These are phyloP conservation scores for Bruguiera parviflora DNA, from an alignment of 345 rosid genomes.

Conservation along the genomic window DNA sequence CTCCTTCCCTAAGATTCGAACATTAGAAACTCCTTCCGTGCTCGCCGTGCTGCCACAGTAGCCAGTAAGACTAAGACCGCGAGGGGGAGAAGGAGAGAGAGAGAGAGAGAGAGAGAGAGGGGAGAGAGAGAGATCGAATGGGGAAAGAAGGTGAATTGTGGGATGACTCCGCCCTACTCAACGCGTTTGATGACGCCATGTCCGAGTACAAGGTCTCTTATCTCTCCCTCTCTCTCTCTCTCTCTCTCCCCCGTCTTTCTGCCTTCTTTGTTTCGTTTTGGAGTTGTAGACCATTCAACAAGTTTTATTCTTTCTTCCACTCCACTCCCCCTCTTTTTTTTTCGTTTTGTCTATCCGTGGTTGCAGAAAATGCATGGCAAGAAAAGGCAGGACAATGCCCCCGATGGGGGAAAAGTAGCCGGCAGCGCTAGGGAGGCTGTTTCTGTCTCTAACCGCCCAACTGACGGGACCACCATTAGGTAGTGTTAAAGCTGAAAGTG, in stretches of 20 bases:
- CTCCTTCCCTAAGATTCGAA: too few species aligned
- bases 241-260: not conserved
- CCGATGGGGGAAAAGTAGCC: slow-evolving; percentile 7
- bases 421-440: slow-evolving; percentile 2
- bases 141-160: slow-evolving; percentile 50
- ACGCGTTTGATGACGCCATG: slow-evolving; percentile 63
- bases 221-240: not conserved
- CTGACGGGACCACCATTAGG: slow-evolving; percentile 20
- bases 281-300: not conserved
- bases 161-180: slow-evolving; percentile 60
- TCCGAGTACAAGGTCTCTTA: slow-evolving; percentile 47
- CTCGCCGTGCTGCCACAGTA: too few species aligned
- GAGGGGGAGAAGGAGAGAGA: not conserved
- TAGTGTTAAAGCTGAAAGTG: not conserved
- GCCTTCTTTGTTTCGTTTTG: not conserved
- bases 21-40: too few species aligned
- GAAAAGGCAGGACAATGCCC: slow-evolving; percentile 15
- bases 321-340: not conserved
- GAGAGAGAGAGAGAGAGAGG: not conserved
- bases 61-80: not conserved
- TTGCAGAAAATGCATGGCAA: slow-evolving; percentile 42
- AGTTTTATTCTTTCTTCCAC: not conserved
- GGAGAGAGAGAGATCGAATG: slow-evolving; percentile 16
- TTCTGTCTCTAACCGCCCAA: slow-evolving; percentile 12
- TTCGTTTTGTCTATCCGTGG: not conserved